Percentiles rank a stretch among this genome's conserved stretches.
phyloP scores from a whole-genome alignment of 768 basidiomycete genomes.

The Naganishia randhawae region DNA sequence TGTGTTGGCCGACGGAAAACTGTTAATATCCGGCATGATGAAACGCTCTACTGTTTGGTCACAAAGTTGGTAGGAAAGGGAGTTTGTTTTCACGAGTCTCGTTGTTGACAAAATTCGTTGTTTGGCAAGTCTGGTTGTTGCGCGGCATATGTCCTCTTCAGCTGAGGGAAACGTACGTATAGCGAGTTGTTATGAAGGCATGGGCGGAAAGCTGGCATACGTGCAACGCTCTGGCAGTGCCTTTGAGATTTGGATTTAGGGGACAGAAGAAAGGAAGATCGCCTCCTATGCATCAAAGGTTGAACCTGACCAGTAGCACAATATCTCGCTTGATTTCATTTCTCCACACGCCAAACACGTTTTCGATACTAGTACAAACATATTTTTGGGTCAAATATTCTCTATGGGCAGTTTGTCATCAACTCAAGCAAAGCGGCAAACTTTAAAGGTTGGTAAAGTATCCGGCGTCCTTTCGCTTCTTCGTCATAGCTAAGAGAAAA shows the following conservation, averaged over 20 bases:
- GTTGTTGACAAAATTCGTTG: no score
- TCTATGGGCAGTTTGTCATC: neutral
- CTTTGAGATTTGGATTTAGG: neutral
- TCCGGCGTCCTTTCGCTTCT: constrained; percentile 68
- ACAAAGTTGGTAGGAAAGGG: neutral
- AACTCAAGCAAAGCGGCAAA: neutral
- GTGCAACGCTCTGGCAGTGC: neutral
- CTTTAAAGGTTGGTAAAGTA: constrained; percentile 48
- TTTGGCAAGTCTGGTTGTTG: no score
- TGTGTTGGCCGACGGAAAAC: neutral
- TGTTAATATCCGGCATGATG: neutral
- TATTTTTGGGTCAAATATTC: neutral
- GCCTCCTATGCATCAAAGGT: neutral
- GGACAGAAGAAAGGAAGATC: neutral
- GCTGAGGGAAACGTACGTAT: no score
- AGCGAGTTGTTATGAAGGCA: neutral
- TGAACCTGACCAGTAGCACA: neutral
- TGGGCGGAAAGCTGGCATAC: neutral
- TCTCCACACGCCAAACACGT: neutral
- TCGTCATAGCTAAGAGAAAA: constrained; percentile 70
- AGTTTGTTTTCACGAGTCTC: neutral
- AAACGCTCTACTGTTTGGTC: neutral
- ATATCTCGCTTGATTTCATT: neutral
- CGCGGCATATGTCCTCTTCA: no score
- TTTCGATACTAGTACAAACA: constrained; percentile 5